Base-by-base conservation (phyloP, 108 stramenopile species). In the Schizochytrium sp. region DNA sequence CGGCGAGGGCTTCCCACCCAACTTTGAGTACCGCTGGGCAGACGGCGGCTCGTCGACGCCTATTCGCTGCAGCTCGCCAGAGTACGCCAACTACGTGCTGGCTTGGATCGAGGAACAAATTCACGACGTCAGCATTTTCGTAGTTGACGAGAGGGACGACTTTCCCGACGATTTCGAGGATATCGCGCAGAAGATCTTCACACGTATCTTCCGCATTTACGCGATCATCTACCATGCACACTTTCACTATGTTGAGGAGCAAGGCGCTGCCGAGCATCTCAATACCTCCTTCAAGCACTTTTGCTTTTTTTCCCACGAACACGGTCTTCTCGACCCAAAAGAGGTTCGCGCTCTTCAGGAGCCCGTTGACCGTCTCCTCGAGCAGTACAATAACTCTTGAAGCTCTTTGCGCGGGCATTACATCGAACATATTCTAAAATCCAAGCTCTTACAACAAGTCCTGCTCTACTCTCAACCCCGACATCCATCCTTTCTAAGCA, bases 241-340 rank as follows among this genome's bases (percentile, higher is more conserved):
- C 48, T 90, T 87, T 88, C 23, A 71, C 12, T 19, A 23, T 8
- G 44, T 88, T 28, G 90, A 90, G 48, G 45, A 87, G 1, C 87
- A 72, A 57, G 88, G 44, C 5, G 88, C 87, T 10, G 90, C 72
- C 16, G 5, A 57, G 21, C 90, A 90, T 29, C 44, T 90, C n/a
- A 90, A 90, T 43, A 90, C 88, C 41, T 90, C 90, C 16, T 90
- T 90, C 87, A 90, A 90, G 88, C 90, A 90, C 88, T 90, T 90
- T 25, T 6, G 71, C 44, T 87, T 10, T 1, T 90, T 90, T 69
- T 28, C 72, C 6, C 60, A 87, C 51, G 88, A 90, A 88, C 87
- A 60, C 44, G 83, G 87, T 25, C 29, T 90, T 19, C 58, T 90
- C 28, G 58, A 90, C 6, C 25, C 41, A 16, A 51, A 45, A 34